phyloP scores from a whole-genome alignment of 345 rosid species.

The Anastatica hierochuntica region DNA sequence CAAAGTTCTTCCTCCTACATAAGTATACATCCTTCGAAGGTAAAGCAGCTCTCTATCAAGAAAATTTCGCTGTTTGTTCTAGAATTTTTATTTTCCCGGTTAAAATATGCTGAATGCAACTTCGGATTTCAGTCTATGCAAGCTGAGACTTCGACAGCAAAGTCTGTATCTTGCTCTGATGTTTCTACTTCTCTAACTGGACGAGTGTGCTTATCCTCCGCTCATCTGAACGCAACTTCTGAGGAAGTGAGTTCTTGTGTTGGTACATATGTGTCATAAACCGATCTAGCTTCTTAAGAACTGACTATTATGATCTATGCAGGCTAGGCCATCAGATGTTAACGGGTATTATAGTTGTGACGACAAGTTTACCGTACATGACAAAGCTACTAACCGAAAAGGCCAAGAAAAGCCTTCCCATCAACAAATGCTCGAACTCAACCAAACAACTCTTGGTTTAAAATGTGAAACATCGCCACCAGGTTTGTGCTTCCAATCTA shows the following conservation, averaged over 20 bases:
- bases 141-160: slow-evolving; percentile 39
- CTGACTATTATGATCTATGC: slow-evolving; percentile 18
- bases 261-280: neutral
- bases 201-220: slow-evolving; percentile 23
- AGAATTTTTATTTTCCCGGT: neutral
- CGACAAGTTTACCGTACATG: slow-evolving; percentile 34
- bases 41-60: slow-evolving; percentile 7
- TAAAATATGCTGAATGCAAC: slow-evolving; percentile 4
- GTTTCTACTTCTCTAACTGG: slow-evolving; percentile 43
- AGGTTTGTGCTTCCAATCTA: slow-evolving; percentile 9
- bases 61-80: neutral
- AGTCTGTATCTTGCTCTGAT: slow-evolving; percentile 55
- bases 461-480: slow-evolving; percentile 17
- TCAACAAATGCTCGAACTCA: slow-evolving; percentile 19
- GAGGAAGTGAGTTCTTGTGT: slow-evolving; percentile 54
- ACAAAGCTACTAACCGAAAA: slow-evolving; percentile 29
- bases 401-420: slow-evolving; percentile 23
- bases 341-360: slow-evolving; percentile 64
- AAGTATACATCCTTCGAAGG: slow-evolving; percentile 50
- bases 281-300: neutral
- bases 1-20: slow-evolving; percentile 32
- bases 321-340: slow-evolving; percentile 49
- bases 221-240: slow-evolving; percentile 36
- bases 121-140: slow-evolving; percentile 41
- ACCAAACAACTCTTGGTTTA: slow-evolving; percentile 3